Evolutionary conservation across 495 filamentous ascomycete species (phyloP).

Genomic region (Hapsidospora chrysogenum): DNA sequence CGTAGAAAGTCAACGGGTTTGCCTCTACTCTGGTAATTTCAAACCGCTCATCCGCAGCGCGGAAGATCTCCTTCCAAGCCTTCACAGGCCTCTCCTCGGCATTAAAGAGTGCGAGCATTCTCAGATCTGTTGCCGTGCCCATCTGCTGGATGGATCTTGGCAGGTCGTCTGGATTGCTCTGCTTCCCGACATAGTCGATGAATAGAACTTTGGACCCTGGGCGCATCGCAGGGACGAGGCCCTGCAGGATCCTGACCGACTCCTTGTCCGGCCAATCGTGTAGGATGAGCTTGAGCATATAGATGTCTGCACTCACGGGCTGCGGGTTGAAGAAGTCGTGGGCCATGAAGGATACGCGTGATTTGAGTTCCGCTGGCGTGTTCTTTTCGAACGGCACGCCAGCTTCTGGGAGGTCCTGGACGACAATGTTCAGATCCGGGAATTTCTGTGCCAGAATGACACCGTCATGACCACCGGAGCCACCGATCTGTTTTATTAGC

Average conservation of each 20-base stretch:
- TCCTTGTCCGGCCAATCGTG: constrained; percentile 32
- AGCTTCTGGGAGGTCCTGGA: constrained; percentile 15
- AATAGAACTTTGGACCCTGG: neutral
- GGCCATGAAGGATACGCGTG: constrained; percentile 15
- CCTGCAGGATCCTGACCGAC: constrained; percentile 19
- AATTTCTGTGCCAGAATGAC: neutral
- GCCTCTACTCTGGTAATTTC: neutral
- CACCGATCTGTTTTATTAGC: neutral
- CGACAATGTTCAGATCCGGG: constrained; percentile 4
- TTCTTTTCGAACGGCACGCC: constrained; percentile 8
- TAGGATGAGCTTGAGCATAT: constrained; percentile 32
- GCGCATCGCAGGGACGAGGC: neutral
- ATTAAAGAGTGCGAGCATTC: neutral
- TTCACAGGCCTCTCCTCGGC: neutral
- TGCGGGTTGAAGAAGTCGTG: constrained; percentile 34
- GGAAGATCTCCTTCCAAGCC: neutral
- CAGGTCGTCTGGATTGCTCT: neutral
- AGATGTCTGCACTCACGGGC: constrained; percentile 31
- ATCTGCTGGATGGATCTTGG: neutral
- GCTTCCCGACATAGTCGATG: neutral
- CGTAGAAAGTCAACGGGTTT: too few species aligned
- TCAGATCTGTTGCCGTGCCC: neutral
- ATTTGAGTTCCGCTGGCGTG: constrained; percentile 3
- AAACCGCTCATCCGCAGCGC: neutral
- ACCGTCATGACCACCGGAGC: neutral